Base-by-base conservation (phyloP, 2,329 filamentous ascomycete genomes). In the Exophiala calicioides region DNA sequence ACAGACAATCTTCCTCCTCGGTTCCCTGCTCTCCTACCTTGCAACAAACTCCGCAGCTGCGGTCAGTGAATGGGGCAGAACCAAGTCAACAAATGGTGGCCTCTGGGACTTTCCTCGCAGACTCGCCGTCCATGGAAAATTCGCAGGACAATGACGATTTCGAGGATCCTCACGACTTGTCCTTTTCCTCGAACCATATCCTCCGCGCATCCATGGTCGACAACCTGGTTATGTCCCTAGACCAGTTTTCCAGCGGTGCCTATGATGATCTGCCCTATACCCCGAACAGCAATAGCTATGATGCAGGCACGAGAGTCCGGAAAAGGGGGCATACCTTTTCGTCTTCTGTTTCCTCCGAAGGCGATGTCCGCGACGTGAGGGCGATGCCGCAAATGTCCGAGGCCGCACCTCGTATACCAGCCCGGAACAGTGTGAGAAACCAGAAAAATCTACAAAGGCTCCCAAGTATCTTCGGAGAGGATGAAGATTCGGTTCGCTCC, bases 221-320 rank as follows among this genome's bases (percentile, higher is more conserved):
- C 68, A 95, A 96, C 68, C 93, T 98, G 85, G 82, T 97, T 51
- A 76, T 93, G 56, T 95, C 90, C 30, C 83, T 98, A 55, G 91
- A 95, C 68, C 86, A 91, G 67, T 82, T 91, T 63, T 84, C 81
- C 30, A 75, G 58, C 53, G 64, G 2, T 58, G 62, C 9, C 62
- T 67, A 27, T 20, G 52, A 45, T 32, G 51, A 50, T 3, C n/a
- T 33, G 3, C 33, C 37, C 18, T 49, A 47, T 34, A 48, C 44
- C 5, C 43, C 54, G 15, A 51, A 48, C 6, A 53, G 47, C 30
- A 50, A 49, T 19, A 64, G 54, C 33, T 55, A 57, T 45, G 50
- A 52, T 20, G 42, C 50, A 13, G 44, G 62, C 8, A 35, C 58
- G 18, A 58, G 56, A 30, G 63, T 63, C 31, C 77, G 79, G 27